Evolutionary conservation across 73 alveolate genomes (phyloP).

Genomic region (Breviolum minutum): DNA sequence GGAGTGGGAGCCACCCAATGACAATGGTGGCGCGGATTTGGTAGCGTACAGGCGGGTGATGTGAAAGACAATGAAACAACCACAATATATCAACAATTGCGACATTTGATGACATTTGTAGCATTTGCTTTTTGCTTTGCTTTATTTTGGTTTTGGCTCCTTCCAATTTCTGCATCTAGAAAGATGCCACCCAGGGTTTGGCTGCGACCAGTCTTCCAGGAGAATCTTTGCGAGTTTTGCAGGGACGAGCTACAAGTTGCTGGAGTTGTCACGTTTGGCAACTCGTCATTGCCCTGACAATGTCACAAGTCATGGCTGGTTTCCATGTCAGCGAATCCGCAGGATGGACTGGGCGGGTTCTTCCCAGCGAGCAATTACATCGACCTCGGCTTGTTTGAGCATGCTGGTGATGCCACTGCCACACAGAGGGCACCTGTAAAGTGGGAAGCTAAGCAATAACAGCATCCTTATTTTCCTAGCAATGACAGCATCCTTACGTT

Average conservation of each 20-base stretch:
- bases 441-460: background rate
- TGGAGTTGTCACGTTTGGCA: background rate
- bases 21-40: slow-evolving; percentile 68
- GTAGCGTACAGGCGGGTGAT: slow-evolving; percentile 32
- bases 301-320: background rate
- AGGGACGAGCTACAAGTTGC: background rate
- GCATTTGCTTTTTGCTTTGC: background rate
- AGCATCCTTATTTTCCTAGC: background rate
- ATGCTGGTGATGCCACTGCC: slow-evolving; percentile 17
- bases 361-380: slow-evolving; percentile 43
- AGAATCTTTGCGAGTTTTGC: background rate
- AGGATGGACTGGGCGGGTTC: slow-evolving; percentile 85
- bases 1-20: slow-evolving; percentile 75
- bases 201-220: slow-evolving; percentile 80
- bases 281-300: background rate
- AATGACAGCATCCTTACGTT: background rate
- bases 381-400: slow-evolving; percentile 74
- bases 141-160: background rate
- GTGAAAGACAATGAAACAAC: background rate
- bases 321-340: background rate
- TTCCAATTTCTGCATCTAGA: background rate
- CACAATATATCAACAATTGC: too few relatives aligned
- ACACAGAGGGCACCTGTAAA: slow-evolving; percentile 69
- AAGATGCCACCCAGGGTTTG: background rate
- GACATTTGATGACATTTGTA: too few relatives aligned